Conservation (phyloP, 768 basidiomycete species). For the Tricholoma sp. region DNA sequence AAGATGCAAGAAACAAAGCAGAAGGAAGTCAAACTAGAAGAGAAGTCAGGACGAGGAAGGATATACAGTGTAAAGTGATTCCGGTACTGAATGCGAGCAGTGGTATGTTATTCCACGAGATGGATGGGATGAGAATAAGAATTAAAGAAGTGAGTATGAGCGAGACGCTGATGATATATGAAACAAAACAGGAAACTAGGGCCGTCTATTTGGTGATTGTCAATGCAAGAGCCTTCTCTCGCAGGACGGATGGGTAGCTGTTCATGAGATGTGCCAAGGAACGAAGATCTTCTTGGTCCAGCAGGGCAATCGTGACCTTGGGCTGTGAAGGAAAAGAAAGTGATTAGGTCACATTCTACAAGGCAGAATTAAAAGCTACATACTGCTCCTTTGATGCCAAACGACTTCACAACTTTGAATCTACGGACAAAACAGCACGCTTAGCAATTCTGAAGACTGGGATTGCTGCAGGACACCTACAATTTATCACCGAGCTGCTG, state of each 20-base stretch:
- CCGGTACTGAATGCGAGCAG: neutral
- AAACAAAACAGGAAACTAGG: neutral
- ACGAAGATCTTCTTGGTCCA: conserved; percentile 83
- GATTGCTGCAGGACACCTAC: conserved; percentile 27
- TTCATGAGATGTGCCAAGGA: conserved; percentile 84
- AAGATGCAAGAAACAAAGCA: neutral
- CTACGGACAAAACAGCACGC: conserved; percentile 18
- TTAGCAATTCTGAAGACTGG: neutral
- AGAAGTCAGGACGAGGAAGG: neutral
- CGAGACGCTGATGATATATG: neutral
- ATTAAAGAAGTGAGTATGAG: conserved; percentile 2
- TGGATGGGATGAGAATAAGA: neutral
- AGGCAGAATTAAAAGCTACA: conserved; percentile 20
- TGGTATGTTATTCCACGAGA: neutral
- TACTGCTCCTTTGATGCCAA: conserved; percentile 79
- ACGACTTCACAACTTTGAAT: conserved; percentile 64
- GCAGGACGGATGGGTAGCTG: conserved; percentile 76
- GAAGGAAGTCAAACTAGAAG: neutral
- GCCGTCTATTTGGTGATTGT: conserved; percentile 23
- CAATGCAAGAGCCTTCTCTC: conserved; percentile 59
- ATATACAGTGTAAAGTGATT: neutral
- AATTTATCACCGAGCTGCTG: conserved; percentile 79
- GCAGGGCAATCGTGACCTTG: conserved; percentile 76
- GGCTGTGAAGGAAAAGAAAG: conserved; percentile 38
- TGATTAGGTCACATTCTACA: neutral